Conservation (phyloP, 768 basidiomycete genomes). For the Lactarius sp. region DNA sequence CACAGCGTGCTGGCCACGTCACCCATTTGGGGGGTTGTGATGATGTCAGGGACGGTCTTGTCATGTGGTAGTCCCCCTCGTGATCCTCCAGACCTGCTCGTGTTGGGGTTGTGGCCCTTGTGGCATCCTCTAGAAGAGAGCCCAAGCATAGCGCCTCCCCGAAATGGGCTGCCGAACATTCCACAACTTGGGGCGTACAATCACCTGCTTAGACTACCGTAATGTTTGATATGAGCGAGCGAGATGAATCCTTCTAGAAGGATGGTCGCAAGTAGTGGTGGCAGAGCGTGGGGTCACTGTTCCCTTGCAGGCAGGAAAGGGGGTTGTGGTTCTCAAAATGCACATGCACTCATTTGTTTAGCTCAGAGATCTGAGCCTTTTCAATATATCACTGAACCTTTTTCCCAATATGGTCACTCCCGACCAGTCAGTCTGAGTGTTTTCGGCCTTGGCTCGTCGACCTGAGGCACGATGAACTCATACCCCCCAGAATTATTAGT, state of each 20-base stretch:
- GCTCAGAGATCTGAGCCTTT: no score
- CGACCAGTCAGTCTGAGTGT: no score
- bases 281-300: no score
- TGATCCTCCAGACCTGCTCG: background rate
- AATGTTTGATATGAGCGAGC: background rate
- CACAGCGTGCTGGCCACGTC: background rate
- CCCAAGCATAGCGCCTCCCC: background rate
- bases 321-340: no score
- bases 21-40: background rate
- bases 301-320: no score
- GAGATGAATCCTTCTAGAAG: no score
- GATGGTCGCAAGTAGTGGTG: no score
- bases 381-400: no score
- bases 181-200: background rate
- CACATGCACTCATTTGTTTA: no score
- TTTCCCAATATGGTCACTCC: no score
- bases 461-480: constrained; percentile 63
- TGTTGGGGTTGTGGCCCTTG: constrained; percentile 3
- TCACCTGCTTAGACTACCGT: background rate
- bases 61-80: background rate
- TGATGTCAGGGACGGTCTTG: background rate
- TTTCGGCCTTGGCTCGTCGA: background rate
- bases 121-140: background rate
- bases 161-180: background rate
- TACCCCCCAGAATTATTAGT: constrained; percentile 85